Evolutionary conservation across 331 rosid species (phyloP).

Genomic region (Quercus phellos): DNA sequence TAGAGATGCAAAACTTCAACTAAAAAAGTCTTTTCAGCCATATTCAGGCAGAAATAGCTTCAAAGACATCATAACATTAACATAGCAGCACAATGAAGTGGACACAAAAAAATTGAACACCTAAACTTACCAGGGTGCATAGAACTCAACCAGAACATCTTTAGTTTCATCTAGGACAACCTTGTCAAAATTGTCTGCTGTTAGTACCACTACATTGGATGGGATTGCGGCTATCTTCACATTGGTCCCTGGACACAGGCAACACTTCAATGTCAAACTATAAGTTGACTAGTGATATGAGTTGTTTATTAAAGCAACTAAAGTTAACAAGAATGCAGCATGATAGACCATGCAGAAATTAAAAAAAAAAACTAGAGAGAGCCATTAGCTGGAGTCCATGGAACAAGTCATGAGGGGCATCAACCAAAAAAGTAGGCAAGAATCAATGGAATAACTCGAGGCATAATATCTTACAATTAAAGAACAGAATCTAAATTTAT

Average conservation of each 20-base stretch:
- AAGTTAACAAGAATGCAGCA: not conserved
- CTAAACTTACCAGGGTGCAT: constrained; percentile 81
- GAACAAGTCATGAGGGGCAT: not conserved
- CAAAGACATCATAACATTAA: not conserved
- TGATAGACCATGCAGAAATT: constrained; percentile 7
- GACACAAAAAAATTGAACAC: not conserved
- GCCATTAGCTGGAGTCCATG: not conserved
- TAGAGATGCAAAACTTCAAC: not conserved
- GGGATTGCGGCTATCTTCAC: constrained; percentile 72
- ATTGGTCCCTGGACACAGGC: constrained; percentile 61
- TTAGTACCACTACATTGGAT: constrained; percentile 58
- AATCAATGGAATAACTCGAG: no score
- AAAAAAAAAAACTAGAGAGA: not conserved
- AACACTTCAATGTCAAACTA: constrained; percentile 7
- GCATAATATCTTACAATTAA: no score
- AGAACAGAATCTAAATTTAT: no score
- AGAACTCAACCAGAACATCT: constrained; percentile 89
- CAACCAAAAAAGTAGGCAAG: not conserved
- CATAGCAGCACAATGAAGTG: not conserved
- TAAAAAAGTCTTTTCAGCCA: not conserved
- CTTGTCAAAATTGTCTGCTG: constrained; percentile 54
- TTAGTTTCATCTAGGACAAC: constrained; percentile 72
- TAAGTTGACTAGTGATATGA: not conserved
- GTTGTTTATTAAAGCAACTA: not conserved
- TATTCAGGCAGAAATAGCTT: not conserved